Percentiles rank a stretch among this genome's conserved stretches.
Evolutionary conservation across 306 rosid species (phyloP).

Genomic region (Vigna nakashimae): DNA sequence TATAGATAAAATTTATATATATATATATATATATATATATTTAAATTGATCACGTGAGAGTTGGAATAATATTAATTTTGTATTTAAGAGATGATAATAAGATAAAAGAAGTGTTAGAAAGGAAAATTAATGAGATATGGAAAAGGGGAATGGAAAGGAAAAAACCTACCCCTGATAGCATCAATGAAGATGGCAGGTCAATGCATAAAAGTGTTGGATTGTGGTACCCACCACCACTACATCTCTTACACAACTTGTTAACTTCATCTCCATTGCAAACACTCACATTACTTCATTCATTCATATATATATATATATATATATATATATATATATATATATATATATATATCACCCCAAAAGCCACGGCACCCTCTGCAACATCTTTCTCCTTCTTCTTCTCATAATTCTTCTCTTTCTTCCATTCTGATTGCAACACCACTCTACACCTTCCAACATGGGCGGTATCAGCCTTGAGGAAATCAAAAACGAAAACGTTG

Average conservation of each 20-base stretch:
- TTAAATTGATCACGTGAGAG: too few species aligned
- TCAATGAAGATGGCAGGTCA: not conserved
- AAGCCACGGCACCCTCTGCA: not conserved
- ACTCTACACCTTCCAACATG: constrained; percentile 49
- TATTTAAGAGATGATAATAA: too few species aligned
- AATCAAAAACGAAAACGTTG: constrained; percentile 87
- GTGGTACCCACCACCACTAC: constrained; percentile 28
- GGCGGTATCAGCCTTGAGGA: constrained; percentile 83
- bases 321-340: too few species aligned
- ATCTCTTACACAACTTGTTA: not conserved
- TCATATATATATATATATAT: too few species aligned
- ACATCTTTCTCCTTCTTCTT: not conserved
- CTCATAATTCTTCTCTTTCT: too few species aligned
- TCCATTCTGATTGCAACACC: not conserved
- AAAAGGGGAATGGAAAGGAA: too few species aligned
- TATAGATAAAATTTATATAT: too few species aligned
- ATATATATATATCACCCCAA: not conserved
- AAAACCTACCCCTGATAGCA: not conserved
- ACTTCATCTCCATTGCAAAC: not conserved
- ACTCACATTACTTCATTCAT: too few species aligned
- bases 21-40: too few species aligned
- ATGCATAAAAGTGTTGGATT: not conserved
- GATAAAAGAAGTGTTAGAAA: too few species aligned
- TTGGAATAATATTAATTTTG: too few species aligned
- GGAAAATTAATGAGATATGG: too few species aligned